These are phyloP conservation scores for Neoscytalidium dimidiatum DNA, from an alignment of 2,329 filamentous ascomycete genomes.

Conservation along the genomic window DNA sequence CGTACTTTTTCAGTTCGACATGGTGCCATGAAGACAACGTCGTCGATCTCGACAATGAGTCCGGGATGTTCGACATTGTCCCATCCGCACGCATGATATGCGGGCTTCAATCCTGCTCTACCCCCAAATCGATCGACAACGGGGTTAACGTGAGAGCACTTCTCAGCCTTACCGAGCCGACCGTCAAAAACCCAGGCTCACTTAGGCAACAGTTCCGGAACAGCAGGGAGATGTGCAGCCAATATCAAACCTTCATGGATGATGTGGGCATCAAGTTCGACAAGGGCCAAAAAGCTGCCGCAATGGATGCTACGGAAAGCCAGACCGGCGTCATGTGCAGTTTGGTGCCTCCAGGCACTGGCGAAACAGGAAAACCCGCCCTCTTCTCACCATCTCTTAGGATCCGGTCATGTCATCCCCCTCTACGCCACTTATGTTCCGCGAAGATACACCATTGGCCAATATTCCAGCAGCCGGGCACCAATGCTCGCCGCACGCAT, in stretches of 20 bases:
- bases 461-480: no score
- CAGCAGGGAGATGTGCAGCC: not conserved
- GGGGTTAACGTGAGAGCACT: not conserved
- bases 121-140: no score
- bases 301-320: not conserved
- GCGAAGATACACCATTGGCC: no score
- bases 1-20: not conserved
- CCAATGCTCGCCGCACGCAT: no score
- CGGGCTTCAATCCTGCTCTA: no score
- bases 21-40: no score
- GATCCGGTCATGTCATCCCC: no score
- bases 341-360: not conserved
- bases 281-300: not conserved
- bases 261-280: not conserved
- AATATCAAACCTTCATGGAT: not conserved
- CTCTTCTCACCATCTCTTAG: no score
- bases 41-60: no score
- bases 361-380: not conserved
- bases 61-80: no score
- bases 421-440: no score
- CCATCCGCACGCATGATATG: no score
- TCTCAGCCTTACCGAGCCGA: not conserved
- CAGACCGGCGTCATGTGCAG: not conserved
- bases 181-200: not conserved
- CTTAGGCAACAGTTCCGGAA: not conserved